Evolutionary conservation across 345 rosid species (phyloP), one percentile per base, ranked within the genome.

Genomic region (Rhodamnia rubescens): DNA sequence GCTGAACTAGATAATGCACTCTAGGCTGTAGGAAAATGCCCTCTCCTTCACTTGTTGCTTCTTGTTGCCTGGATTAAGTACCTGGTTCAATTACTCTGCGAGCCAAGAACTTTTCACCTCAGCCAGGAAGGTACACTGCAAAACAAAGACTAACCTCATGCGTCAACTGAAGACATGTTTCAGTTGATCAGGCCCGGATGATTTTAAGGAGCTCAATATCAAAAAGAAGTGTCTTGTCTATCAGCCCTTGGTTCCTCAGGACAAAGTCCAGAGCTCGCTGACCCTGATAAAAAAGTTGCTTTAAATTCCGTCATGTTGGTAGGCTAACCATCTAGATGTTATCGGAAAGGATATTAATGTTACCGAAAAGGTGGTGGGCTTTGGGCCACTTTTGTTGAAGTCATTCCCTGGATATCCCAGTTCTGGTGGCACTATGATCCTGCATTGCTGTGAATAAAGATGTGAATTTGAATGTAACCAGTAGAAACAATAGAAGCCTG

Each of bases 211-310:
- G 99, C 90, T 97, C 98, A 12, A 95, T 94, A 88, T 97, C 98
- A 88, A 97, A 97, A 80, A 95, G 92, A 85, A 95, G 92, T 61
- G 98, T 95, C 94, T 97, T 97, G 91, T 95, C 98, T 87, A 97
- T 95, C 88, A 95, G 90, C 85, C 98, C 98, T 91, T 94, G 98
- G 93, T 95, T 97, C 92, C 87, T 92, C 91, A 97, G 92, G 87
- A 97, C 98, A 94, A 97, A 97, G 90, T 94, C 97, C 87, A 95
- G 90, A 22, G 98, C 99, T 84, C 99, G 90, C 91, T 97, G 99
- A 50, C 98, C 99, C 98, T 96, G 94, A 56, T 18, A 83, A 86
- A 53, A 4, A 14, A 59, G 64, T 59, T 24, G 44, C 32, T 54
- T 22, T 51, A 69, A 69, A 80, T 82, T 54, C 32, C 3, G 52